Conservation (phyloP, 768 basidiomycete species). For the Auriscalpium orientale region DNA sequence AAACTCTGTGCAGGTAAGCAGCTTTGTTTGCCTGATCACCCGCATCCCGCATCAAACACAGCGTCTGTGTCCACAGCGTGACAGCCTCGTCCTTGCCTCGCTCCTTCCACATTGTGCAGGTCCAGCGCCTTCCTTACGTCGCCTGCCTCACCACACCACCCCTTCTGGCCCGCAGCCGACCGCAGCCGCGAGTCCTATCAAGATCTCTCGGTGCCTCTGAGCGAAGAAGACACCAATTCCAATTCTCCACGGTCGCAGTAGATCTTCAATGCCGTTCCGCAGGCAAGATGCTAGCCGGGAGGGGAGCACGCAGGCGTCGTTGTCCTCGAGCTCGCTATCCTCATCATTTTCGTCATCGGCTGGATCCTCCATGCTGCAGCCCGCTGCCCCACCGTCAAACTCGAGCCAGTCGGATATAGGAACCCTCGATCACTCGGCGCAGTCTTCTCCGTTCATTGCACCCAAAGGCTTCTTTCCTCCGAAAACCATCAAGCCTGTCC, state of each 20-base stretch:
- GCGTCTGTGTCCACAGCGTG: not conserved
- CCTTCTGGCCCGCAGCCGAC: constrained; percentile 7
- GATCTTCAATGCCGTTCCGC: constrained; percentile 10
- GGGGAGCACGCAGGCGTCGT: constrained; percentile 26
- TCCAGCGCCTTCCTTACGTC: constrained; percentile 11
- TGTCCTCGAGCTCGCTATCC: constrained; percentile 33
- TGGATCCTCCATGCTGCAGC: constrained; percentile 34
- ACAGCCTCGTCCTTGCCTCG: constrained; percentile 10
- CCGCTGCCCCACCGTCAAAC: constrained; percentile 27
- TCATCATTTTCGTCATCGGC: constrained; percentile 40
- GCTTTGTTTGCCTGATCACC: not conserved
- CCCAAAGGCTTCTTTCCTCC: constrained; percentile 20
- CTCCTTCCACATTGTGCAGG: constrained; percentile 12
- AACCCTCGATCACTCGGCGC: constrained; percentile 35
- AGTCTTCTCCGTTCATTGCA: constrained; percentile 21
- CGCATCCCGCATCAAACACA: not conserved
- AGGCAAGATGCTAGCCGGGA: constrained; percentile 11
- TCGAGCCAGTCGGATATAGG: constrained; percentile 34
- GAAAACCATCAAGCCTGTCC: constrained; percentile 20
- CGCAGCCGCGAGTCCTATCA: constrained; percentile 4
- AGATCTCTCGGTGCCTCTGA: constrained; percentile 4
- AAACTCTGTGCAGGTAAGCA: not conserved
- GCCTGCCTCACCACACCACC: constrained; percentile 5
- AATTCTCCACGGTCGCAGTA: not conserved
- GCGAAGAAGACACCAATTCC: not conserved